phyloP scores from a whole-genome alignment of 2,329 filamentous ascomycete genomes.

The Botrytis aclada region DNA sequence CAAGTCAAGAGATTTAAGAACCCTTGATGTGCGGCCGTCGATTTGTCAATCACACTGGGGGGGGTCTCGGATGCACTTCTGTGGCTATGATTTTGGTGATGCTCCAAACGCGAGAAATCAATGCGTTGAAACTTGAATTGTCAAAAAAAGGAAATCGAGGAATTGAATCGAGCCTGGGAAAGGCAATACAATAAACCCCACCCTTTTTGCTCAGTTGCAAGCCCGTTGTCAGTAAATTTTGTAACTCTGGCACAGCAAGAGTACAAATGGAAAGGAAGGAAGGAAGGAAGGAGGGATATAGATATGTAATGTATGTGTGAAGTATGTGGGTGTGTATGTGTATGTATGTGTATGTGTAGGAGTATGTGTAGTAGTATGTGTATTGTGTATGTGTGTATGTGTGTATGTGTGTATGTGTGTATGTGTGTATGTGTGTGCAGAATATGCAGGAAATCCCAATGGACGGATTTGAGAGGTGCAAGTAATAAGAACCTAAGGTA shows the following conservation, averaged over 20 bases:
- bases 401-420: background rate
- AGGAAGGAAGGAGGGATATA: background rate
- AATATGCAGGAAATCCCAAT: background rate
- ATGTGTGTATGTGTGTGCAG: background rate
- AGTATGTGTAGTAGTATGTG: too few species aligned
- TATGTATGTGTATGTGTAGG: background rate
- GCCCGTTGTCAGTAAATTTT: too few species aligned
- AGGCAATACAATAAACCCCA: background rate
- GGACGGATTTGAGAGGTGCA: background rate
- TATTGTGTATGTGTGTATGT: background rate
- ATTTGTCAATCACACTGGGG: conserved; percentile 15
- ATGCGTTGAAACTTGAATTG: conserved; percentile 21
- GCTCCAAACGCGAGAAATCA: conserved; percentile 18
- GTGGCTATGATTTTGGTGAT: conserved; percentile 15
- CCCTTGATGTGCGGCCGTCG: conserved; percentile 7
- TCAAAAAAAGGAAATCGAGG: conserved; percentile 11
- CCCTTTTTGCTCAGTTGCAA: background rate
- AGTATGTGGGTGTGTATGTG: background rate
- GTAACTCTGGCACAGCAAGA: background rate
- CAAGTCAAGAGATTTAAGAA: background rate
- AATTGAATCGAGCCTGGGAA: conserved; percentile 12
- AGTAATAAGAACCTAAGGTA: background rate
- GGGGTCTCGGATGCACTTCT: conserved; percentile 17
- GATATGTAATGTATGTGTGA: background rate
- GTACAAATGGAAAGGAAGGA: background rate